Percentiles rank a stretch among this genome's conserved stretches.
Conservation (phyloP, 441 rosid genomes). For the Corymbia citriodora region DNA sequence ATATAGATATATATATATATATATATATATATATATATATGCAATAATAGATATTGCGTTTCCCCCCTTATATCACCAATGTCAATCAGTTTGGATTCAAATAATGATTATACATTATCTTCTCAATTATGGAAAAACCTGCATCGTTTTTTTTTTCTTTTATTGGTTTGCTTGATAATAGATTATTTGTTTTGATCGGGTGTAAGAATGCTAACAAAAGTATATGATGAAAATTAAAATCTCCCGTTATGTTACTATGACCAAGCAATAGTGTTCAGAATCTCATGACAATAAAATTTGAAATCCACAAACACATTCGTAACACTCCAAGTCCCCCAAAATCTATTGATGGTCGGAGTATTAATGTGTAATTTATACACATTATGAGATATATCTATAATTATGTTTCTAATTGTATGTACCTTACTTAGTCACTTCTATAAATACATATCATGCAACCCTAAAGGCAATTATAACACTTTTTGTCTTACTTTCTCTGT, state of each 20-base stretch:
- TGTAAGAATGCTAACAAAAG: background rate
- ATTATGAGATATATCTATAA: no score
- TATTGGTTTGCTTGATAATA: background rate
- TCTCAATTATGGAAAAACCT: no score
- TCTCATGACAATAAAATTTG: background rate
- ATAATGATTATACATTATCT: background rate
- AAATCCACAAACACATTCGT: background rate
- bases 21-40: no score
- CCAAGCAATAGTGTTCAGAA: background rate
- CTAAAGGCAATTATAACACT: no score
- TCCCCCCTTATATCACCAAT: background rate
- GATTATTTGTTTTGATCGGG: no score
- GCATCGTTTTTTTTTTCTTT: background rate
- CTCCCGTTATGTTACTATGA: background rate
- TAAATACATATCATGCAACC: no score
- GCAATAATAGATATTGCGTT: no score
- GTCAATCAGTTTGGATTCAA: background rate
- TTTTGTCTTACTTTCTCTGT: no score
- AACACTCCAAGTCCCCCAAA: background rate
- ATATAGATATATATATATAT: no score
- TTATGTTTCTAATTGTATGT: no score
- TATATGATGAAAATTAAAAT: background rate
- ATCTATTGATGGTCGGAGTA: background rate
- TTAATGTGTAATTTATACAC: no score
- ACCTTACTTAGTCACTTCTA: no score